phyloP scores from a whole-genome alignment of 176 grass and related monocot genomes.

The Elaeis guineensis region DNA sequence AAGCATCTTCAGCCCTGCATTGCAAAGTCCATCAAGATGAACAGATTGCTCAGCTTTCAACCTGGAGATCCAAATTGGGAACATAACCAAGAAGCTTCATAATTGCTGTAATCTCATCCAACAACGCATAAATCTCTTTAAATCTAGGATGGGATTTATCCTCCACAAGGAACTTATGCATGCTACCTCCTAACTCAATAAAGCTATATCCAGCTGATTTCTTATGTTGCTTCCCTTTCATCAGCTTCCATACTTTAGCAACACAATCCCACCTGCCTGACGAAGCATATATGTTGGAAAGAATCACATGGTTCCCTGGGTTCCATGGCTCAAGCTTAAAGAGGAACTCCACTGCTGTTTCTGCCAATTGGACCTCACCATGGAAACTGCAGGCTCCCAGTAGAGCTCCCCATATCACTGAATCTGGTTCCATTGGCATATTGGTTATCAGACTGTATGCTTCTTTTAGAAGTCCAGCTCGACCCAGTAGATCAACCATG shows the following conservation, averaged over 20 bases:
- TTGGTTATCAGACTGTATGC: conserved; percentile 41
- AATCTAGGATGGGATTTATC: conserved; percentile 49
- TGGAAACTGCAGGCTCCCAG: conserved; percentile 75
- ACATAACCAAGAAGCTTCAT: conserved; percentile 33
- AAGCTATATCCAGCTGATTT: conserved; percentile 72
- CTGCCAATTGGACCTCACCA: conserved; percentile 40
- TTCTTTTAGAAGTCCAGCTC: conserved; percentile 48
- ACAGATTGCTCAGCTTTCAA: conserved; percentile 10
- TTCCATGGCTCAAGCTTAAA: conserved; percentile 47
- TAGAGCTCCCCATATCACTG: conserved; percentile 59
- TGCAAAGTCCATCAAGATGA: too few species aligned
- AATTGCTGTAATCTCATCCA: conserved; percentile 39
- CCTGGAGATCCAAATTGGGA: conserved; percentile 23
- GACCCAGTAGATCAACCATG: conserved; percentile 61
- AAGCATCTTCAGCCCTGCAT: too few species aligned
- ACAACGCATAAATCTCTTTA: conserved; percentile 36
- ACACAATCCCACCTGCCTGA: conserved; percentile 52
- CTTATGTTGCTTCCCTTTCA: conserved; percentile 57
- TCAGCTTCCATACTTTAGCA: conserved; percentile 45
- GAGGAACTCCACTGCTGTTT: conserved; percentile 33
- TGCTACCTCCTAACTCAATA: conserved; percentile 46
- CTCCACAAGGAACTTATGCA: conserved; percentile 59
- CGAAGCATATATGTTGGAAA: conserved; percentile 63
- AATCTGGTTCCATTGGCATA: conserved; percentile 67
- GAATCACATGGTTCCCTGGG: conserved; percentile 47